Base-by-base conservation (phyloP, 2,329 filamentous ascomycete genomes). In the Pseudocercospora vitis region DNA sequence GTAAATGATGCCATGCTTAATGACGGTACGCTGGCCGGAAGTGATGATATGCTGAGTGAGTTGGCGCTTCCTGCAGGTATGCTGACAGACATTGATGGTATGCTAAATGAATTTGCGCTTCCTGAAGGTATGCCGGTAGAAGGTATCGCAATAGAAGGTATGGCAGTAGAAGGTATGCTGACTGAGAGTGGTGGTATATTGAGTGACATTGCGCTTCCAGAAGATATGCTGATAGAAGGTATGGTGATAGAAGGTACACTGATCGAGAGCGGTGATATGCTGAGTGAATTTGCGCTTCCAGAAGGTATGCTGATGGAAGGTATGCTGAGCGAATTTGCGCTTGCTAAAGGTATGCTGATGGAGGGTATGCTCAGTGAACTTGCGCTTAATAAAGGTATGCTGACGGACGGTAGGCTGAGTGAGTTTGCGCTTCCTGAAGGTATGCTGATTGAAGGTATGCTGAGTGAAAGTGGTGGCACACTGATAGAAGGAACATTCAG, bases 61-160 rank as follows among this genome's bases (percentile, higher is more conserved):
- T 40, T 14, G 29, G 26, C 33, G 32, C 32, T 18, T 4, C n/a
- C 26, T 3, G 39, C 14, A 4, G 39, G 39, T 2, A 44, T 26
- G 23, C 39, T 44, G 39, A 44, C 26, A 11, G 49, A 37, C 4
- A 45, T n/a, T 26, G 48, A 32, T 4, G 49, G 39, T 8, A 37
- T 23, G 18, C 26, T 26, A 18, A 47, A 21, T 6, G 49, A 39
- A 7, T 12, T 9, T 19, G 21, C 6, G 35, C 35, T 40, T n/a
- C 7, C 14, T n/a, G 35, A 40, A 6, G 35, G 35, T 6, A 45
- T 21, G 42, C 42, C 29, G 39, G 21, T n/a, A n/a, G n/a, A n/a
- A n/a, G n/a, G n/a, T n/a, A n/a, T n/a, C n/a, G n/a, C n/a, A 7
- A 28, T 37, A 6, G 14, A 9, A 16, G 26, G 33, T 24, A 32